These are phyloP conservation scores for Saturnispora quitensis DNA, from an alignment of 805 yeast genomes.

Conservation along the genomic window DNA sequence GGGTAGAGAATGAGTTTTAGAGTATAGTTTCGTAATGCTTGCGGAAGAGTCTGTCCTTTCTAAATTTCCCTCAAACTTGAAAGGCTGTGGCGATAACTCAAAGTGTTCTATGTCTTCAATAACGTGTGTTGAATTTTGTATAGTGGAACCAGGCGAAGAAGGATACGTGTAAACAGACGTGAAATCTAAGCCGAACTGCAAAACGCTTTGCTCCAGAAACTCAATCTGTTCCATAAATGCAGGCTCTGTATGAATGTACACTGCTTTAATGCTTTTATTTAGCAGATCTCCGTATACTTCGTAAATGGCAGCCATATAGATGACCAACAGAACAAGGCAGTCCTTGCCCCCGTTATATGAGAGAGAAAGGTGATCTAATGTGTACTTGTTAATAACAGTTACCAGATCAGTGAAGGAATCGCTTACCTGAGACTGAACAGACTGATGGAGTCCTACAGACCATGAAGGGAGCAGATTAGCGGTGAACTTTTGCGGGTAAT, in stretches of 20 bases:
- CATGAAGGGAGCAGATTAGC: constrained; percentile 1
- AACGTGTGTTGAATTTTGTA: not conserved
- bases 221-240: constrained; percentile 63
- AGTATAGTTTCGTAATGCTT: constrained; percentile 1
- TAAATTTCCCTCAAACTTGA: not conserved
- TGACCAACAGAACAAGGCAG: constrained; percentile 77
- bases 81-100: not conserved
- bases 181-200: constrained; percentile 45
- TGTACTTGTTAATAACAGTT: constrained; percentile 17
- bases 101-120: not conserved
- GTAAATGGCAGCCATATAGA: constrained; percentile 52
- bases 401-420: constrained; percentile 15
- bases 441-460: constrained; percentile 9
- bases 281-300: constrained; percentile 13
- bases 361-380: constrained; percentile 50
- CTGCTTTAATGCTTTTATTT: constrained; percentile 30
- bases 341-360: constrained; percentile 97
- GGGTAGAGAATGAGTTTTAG: constrained; percentile 30
- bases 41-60: not conserved
- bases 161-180: constrained; percentile 16
- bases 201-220: constrained; percentile 51
- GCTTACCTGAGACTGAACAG: constrained; percentile 21
- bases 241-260: constrained; percentile 66
- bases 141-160: not conserved
- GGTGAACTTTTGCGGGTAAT: not conserved